These are phyloP conservation scores for Cucumis hystrix DNA, from an alignment of 306 rosid species.

Conservation along the genomic window DNA sequence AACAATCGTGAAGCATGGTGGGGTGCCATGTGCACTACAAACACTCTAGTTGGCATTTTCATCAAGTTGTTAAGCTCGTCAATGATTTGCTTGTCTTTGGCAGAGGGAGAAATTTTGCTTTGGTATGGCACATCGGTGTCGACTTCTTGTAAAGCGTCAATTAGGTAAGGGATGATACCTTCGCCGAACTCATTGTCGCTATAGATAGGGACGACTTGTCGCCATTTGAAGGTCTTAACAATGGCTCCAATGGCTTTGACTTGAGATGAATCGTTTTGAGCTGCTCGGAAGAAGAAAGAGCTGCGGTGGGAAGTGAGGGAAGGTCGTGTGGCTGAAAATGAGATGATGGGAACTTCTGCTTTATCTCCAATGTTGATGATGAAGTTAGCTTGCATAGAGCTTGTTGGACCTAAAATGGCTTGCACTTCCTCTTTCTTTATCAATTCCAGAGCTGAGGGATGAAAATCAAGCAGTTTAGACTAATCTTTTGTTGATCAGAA, in stretches of 20 bases:
- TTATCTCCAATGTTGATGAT: constrained; percentile 14
- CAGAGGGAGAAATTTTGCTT: constrained; percentile 4
- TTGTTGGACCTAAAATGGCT: constrained; percentile 26
- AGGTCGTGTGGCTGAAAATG: constrained; percentile 20
- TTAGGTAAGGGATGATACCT: constrained; percentile 10
- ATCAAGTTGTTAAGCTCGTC: constrained; percentile 16
- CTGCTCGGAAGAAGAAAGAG: constrained; percentile 13
- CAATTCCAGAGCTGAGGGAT: constrained; percentile 13
- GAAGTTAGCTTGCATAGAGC: constrained; percentile 17
- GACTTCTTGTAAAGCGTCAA: constrained; percentile 14
- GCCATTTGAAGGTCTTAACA: constrained; percentile 24
- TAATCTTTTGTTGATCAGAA: too few relatives aligned
- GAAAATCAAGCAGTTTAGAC: too few relatives aligned
- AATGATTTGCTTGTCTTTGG: constrained; percentile 5
- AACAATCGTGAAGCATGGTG: background rate
- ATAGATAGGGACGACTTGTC: constrained; percentile 18
- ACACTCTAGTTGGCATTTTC: constrained; percentile 10
- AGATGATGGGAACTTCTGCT: constrained; percentile 23
- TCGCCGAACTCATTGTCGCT: constrained; percentile 5
- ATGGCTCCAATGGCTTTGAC: constrained; percentile 15
- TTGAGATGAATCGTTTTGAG: constrained; percentile 16
- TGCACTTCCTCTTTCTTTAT: constrained; percentile 7
- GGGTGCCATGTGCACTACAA: background rate
- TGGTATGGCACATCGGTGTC: constrained; percentile 13
- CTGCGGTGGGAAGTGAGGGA: constrained; percentile 11